These are phyloP conservation scores for Trichoderma virens DNA, from an alignment of 495 filamentous ascomycete species.

Conservation along the genomic window DNA sequence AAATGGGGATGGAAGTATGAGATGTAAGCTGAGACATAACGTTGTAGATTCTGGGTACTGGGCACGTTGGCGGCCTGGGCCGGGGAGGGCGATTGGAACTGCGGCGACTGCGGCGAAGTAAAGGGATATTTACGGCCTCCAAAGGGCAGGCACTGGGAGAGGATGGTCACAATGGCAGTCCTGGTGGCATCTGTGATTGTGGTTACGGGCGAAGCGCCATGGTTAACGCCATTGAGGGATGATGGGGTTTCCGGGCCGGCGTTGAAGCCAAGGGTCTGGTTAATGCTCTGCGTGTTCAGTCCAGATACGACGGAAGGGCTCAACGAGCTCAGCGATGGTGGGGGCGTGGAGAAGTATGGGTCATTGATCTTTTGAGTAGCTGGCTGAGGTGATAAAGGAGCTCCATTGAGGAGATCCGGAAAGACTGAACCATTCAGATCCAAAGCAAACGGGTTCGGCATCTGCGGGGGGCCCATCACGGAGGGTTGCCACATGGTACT, in stretches of 20 bases:
- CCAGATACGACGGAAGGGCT: conserved; percentile 45
- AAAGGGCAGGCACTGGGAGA: conserved; percentile 67
- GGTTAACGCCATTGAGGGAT: conserved; percentile 56
- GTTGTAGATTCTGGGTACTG: conserved; percentile 84
- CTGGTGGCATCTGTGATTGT: conserved; percentile 92
- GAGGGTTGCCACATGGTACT: conserved; percentile 59
- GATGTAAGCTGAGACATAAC: conserved; percentile 87
- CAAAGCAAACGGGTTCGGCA: conserved; percentile 55
- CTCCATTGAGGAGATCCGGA: conserved; percentile 51
- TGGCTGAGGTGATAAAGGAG: conserved; percentile 55
- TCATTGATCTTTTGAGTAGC: conserved; percentile 46
- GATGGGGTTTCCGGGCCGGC: conserved; percentile 59
- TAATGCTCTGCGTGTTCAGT: conserved; percentile 45
- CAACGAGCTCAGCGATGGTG: conserved; percentile 60
- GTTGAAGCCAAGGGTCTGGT: conserved; percentile 52
- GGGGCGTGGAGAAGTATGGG: conserved; percentile 51
- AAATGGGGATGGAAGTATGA: conserved; percentile 92
- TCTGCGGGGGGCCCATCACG: conserved; percentile 52
- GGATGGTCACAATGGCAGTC: conserved; percentile 72
- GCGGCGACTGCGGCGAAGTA: conserved; percentile 56
- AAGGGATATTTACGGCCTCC: conserved; percentile 71
- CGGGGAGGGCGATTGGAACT: conserved; percentile 30
- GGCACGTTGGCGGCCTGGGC: conserved; percentile 54
- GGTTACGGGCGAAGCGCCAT: conserved; percentile 47
- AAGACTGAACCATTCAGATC: conserved; percentile 49